Conservation (phyloP, 1,139 yeast species). For the Pichia kudriavzevii region DNA sequence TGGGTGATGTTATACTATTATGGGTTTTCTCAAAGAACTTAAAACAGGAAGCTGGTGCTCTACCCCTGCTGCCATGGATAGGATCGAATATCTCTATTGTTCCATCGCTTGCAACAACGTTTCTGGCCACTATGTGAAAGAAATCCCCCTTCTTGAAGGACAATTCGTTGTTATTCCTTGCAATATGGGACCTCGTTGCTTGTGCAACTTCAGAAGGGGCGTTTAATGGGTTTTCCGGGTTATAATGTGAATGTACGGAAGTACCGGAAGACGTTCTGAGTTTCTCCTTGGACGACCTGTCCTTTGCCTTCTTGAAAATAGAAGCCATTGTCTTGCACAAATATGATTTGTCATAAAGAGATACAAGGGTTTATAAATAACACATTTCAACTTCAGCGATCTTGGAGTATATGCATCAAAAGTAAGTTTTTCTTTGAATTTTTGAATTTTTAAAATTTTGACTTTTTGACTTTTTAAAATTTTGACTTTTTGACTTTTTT, state of each 20-base stretch:
- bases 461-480: too few species aligned
- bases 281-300: slow-evolving; percentile 23
- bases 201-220: slow-evolving; percentile 78
- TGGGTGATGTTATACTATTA: slow-evolving; percentile 4
- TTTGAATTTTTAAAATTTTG: too few species aligned
- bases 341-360: too few species aligned
- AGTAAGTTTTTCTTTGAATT: too few species aligned
- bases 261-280: slow-evolving; percentile 16
- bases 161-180: slow-evolving; percentile 80
- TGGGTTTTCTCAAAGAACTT: slow-evolving; percentile 65
- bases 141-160: slow-evolving; percentile 78
- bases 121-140: slow-evolving; percentile 61
- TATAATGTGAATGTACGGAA: slow-evolving; percentile 11
- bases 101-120: slow-evolving; percentile 35
- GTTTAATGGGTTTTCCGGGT: slow-evolving; percentile 22
- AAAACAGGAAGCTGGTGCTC: slow-evolving; percentile 82
- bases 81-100: slow-evolving; percentile 94
- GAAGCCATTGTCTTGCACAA: slow-evolving; percentile 24
- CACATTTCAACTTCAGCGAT: too few species aligned
- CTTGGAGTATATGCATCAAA: too few species aligned
- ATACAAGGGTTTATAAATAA: too few species aligned
- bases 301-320: slow-evolving; percentile 22
- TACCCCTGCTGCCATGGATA: slow-evolving; percentile 64
- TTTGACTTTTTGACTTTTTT: too few species aligned
- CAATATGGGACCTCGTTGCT: slow-evolving; percentile 70